Evolutionary conservation across 208 protist genomes (phyloP).

Genomic region (Trypanosoma melophagium): DNA sequence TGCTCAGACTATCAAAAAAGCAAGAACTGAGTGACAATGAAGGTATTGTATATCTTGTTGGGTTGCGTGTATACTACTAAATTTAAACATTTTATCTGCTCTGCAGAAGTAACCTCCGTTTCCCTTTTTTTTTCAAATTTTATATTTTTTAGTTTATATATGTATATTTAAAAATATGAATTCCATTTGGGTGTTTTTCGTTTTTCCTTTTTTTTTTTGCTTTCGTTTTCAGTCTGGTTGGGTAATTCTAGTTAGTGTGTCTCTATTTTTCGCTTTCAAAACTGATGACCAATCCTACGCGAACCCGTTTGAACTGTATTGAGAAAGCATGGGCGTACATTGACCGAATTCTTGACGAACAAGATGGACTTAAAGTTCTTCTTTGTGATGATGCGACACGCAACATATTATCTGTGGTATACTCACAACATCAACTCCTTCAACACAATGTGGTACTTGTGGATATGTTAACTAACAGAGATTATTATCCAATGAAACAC

Average conservation of each 20-base stretch:
- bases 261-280: background rate
- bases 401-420: slow-evolving; percentile 93
- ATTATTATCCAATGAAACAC: slow-evolving; percentile 93
- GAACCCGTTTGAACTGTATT: slow-evolving; percentile 61
- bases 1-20: slow-evolving; percentile 6
- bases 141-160: background rate
- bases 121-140: background rate
- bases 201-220: background rate
- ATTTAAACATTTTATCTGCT: background rate
- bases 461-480: slow-evolving; percentile 88
- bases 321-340: slow-evolving; percentile 79
- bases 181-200: background rate
- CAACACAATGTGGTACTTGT: slow-evolving; percentile 97
- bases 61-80: background rate
- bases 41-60: background rate
- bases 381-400: slow-evolving; percentile 95
- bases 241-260: too few relatives aligned
- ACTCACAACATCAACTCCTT: slow-evolving; percentile 95
- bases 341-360: slow-evolving; percentile 53
- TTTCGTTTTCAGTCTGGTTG: background rate
- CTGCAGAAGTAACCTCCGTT: background rate
- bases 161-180: background rate
- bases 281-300: slow-evolving; percentile 24
- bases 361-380: slow-evolving; percentile 91
- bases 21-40: slow-evolving; percentile 1